These are phyloP conservation scores for Phytopythium vexans DNA, from an alignment of 352 stramenopile species.

Conservation along the genomic window DNA sequence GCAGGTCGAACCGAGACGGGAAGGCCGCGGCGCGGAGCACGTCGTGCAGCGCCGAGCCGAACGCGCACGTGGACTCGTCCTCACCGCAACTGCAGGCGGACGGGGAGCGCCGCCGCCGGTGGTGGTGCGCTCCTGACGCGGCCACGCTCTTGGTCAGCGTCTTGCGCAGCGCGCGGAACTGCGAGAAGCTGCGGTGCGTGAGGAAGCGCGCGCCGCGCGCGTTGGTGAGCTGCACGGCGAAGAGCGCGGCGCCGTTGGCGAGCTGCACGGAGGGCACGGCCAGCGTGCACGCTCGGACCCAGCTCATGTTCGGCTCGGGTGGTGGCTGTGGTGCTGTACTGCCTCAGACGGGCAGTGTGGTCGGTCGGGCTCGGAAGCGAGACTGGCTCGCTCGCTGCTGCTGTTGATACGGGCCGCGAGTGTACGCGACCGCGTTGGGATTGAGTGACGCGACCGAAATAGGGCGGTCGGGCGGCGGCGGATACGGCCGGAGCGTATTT, in stretches of 20 bases:
- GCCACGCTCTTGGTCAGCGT: conserved; percentile 17
- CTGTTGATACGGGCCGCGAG: no score
- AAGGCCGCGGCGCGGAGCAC: background rate
- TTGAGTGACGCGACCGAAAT: background rate
- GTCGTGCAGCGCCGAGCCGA: conserved; percentile 6
- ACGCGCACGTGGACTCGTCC: background rate
- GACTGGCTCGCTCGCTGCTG: no score
- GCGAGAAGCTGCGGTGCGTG: conserved; percentile 43
- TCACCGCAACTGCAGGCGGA: no score
- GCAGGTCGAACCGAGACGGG: conserved; percentile 4
- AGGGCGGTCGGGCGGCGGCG: background rate
- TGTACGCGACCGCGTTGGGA: background rate
- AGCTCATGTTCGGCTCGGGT: conserved; percentile 20
- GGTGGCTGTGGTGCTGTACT: conserved; percentile 4
- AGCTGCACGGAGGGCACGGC: conserved; percentile 30
- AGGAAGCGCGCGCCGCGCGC: conserved; percentile 17
- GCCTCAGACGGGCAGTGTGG: background rate
- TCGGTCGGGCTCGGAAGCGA: background rate
- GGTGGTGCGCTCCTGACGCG: background rate
- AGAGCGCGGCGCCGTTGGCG: conserved; percentile 23
- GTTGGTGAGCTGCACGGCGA: conserved; percentile 25
- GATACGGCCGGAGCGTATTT: no score
- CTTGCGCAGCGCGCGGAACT: conserved; percentile 62
- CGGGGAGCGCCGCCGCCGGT: background rate
- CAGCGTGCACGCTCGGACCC: conserved; percentile 28